Evolutionary conservation across 2,329 filamentous ascomycete genomes (phyloP).

Genomic region (Fusarium sp.): DNA sequence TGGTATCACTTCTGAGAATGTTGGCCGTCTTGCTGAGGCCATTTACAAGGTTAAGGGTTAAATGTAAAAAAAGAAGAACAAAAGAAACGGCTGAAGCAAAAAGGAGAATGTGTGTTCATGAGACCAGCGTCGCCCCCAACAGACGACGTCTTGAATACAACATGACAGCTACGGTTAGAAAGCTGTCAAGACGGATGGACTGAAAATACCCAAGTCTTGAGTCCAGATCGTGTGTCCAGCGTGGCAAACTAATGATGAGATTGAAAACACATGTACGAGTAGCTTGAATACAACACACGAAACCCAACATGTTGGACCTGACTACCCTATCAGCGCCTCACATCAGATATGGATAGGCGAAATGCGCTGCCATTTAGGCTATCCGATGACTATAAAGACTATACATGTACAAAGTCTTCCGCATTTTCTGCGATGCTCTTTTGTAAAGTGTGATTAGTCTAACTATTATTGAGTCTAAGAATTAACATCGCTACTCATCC

Average conservation of each 20-base stretch:
- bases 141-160: slow-evolving; percentile 22
- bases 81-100: neutral
- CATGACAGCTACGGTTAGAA: slow-evolving; percentile 29
- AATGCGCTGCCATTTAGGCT: neutral
- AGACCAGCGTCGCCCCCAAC: neutral
- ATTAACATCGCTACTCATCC: slow-evolving; percentile 24
- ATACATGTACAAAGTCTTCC: neutral
- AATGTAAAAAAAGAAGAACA: slow-evolving; percentile 10
- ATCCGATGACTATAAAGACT: neutral
- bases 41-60: slow-evolving; percentile 86
- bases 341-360: slow-evolving; percentile 2
- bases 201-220: slow-evolving; percentile 44
- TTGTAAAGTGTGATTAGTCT: neutral
- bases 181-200: slow-evolving; percentile 31
- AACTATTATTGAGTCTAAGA: neutral
- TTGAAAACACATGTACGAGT: slow-evolving; percentile 41
- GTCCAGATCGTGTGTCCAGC: slow-evolving; percentile 21
- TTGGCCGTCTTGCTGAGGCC: slow-evolving; percentile 81
- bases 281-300: slow-evolving; percentile 32
- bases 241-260: slow-evolving; percentile 35
- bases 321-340: neutral
- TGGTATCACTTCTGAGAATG: slow-evolving; percentile 83
- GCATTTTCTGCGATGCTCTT: neutral
- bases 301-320: slow-evolving; percentile 9
- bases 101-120: neutral